Conservation (phyloP, 768 basidiomycete genomes). For the Vararia minispora region DNA sequence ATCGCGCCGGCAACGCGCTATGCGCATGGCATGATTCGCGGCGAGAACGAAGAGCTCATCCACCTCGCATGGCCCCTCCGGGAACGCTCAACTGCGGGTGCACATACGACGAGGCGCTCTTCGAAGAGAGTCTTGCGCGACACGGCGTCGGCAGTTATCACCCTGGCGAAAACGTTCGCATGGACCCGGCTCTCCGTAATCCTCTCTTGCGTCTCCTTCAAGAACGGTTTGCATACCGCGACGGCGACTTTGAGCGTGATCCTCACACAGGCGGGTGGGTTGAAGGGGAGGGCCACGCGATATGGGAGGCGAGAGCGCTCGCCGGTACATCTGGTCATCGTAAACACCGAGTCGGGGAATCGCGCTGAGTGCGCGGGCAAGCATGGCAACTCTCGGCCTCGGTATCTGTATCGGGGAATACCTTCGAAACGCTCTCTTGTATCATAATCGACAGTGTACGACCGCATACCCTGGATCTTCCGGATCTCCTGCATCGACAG, state of each 20-base stretch:
- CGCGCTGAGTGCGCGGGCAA: constrained; percentile 22
- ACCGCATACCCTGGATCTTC: constrained; percentile 3
- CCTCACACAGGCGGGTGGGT: constrained; percentile 53
- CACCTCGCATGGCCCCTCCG: constrained; percentile 70
- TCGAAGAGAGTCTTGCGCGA: constrained; percentile 73
- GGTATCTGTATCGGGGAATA: no score
- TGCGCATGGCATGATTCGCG: constrained; percentile 89
- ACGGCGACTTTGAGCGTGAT: constrained; percentile 80
- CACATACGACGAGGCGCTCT: constrained; percentile 74
- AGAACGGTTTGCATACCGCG: constrained; percentile 64
- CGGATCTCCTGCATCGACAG: constrained; percentile 5
- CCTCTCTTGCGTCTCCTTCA: constrained; percentile 65
- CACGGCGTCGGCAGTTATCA: constrained; percentile 75
- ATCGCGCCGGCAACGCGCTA: constrained; percentile 80
- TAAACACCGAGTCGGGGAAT: constrained; percentile 28
- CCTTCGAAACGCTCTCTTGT: no score
- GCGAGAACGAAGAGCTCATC: constrained; percentile 65
- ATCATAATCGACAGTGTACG: no score
- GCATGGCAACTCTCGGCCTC: no score
- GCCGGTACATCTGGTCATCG: constrained; percentile 25
- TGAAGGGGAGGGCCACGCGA: constrained; percentile 47
- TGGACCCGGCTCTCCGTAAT: constrained; percentile 81
- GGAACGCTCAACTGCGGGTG: constrained; percentile 82
- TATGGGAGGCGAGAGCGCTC: constrained; percentile 51
- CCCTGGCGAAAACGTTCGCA: constrained; percentile 77